Conservation (phyloP, 345 rosid genomes). For the Dovyalis caffra region DNA sequence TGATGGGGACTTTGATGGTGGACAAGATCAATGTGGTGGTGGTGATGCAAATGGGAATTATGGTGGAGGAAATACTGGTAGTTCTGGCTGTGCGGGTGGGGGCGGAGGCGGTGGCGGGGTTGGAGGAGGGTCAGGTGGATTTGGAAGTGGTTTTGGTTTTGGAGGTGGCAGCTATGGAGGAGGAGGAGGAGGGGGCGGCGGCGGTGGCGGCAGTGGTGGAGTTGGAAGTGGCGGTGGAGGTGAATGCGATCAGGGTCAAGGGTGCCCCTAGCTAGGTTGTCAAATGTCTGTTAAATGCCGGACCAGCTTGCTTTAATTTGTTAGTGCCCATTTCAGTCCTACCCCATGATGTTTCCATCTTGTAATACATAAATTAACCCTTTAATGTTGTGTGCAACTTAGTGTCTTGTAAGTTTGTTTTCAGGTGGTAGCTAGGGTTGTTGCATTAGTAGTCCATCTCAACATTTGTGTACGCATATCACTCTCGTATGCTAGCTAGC, state of each 20-base stretch:
- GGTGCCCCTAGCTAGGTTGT: no score
- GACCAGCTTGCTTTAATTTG: no score
- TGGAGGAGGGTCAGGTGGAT: conserved; percentile 7
- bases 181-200: neutral
- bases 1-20: neutral
- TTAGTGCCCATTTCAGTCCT: no score
- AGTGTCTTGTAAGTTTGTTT: neutral
- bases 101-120: conserved; percentile 14
- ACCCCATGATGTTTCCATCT: neutral
- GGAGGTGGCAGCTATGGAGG: conserved; percentile 18
- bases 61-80: neutral
- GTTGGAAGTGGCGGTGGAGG: neutral
- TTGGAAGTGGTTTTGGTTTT: conserved; percentile 12
- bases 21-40: neutral
- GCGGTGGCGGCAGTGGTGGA: neutral
- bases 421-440: neutral
- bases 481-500: neutral
- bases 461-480: neutral
- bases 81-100: neutral
- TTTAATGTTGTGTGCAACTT: neutral
- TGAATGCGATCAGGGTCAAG: neutral
- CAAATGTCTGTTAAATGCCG: no score
- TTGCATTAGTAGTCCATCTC: neutral
- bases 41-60: neutral
- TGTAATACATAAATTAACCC: neutral